phyloP scores from a whole-genome alignment of 495 filamentous ascomycete species.

The Penicillium dipodomyicola region DNA sequence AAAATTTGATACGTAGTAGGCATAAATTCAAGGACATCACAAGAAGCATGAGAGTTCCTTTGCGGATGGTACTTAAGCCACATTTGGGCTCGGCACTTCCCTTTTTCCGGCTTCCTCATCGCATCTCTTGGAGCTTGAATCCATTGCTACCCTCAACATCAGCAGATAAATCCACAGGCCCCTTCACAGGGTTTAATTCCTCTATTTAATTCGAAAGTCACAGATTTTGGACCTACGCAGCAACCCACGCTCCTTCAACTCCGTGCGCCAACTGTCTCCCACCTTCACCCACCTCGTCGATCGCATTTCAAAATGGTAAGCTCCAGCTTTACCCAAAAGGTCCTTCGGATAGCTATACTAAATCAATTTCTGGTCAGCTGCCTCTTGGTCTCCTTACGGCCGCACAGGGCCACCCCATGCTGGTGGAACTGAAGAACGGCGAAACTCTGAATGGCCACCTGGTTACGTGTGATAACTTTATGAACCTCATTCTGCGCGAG shows the following conservation, averaged over 20 bases:
- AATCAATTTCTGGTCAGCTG: constrained; percentile 51
- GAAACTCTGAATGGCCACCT: constrained; percentile 96
- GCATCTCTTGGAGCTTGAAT: constrained; percentile 33
- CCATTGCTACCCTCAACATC: constrained; percentile 20
- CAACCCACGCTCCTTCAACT: constrained; percentile 9
- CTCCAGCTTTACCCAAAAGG: neutral
- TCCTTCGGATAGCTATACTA: neutral
- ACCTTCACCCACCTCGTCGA: constrained; percentile 21
- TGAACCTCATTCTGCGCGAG: constrained; percentile 96
- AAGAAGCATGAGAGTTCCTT: neutral
- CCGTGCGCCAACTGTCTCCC: constrained; percentile 15
- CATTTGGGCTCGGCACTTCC: constrained; percentile 27
- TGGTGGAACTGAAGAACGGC: constrained; percentile 98
- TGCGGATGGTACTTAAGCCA: neutral
- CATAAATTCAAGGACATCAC: neutral
- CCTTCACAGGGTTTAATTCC: neutral
- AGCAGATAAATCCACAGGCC: constrained; percentile 14
- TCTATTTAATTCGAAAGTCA: neutral
- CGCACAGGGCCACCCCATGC: constrained; percentile 97
- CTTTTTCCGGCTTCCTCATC: constrained; percentile 36
- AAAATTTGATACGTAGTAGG: neutral
- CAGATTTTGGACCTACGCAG: constrained; percentile 1
- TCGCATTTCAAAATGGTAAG: constrained; percentile 29
- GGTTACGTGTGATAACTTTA: constrained; percentile 96
- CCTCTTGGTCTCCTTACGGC: constrained; percentile 91